These are phyloP conservation scores for Actinidia polygama DNA, from an alignment of 179 eudicot genomes.

Conservation along the genomic window DNA sequence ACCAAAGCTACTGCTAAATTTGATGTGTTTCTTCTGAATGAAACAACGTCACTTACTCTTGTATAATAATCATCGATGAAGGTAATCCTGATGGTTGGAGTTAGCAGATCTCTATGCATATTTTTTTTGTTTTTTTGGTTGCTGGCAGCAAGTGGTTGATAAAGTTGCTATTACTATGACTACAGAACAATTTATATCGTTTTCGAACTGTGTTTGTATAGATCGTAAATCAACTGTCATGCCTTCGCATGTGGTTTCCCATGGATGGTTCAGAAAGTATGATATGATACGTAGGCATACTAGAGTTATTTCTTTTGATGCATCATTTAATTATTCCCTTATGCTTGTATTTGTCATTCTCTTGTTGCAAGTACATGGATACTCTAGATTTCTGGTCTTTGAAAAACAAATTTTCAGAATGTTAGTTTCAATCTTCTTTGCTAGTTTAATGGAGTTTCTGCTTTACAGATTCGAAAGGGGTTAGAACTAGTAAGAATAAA, in stretches of 20 bases:
- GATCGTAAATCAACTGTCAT: not conserved
- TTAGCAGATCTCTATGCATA: not conserved
- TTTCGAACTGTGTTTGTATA: not conserved
- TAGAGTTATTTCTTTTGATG: not conserved
- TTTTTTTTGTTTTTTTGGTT: not conserved
- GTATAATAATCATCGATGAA: not conserved
- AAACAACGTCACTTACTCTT: not conserved
- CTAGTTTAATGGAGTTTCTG: conserved; percentile 20
- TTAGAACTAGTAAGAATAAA: conserved; percentile 53
- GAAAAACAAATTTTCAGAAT: not conserved
- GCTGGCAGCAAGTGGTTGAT: not conserved
- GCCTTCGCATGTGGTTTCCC: not conserved
- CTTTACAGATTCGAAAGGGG: conserved; percentile 52
- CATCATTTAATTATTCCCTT: not conserved
- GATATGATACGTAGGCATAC: not conserved
- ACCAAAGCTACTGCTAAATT: not conserved
- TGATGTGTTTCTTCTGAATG: not conserved
- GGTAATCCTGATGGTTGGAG: conserved; percentile 3
- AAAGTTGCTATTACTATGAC: not conserved
- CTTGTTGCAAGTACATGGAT: not conserved
- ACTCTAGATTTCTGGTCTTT: conserved; percentile 2
- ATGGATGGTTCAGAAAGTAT: not conserved
- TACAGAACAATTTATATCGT: not conserved
- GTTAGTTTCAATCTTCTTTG: not conserved
- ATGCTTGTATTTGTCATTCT: not conserved